Conservation (phyloP, 495 filamentous ascomycete genomes). For the Penicillium herquei region DNA sequence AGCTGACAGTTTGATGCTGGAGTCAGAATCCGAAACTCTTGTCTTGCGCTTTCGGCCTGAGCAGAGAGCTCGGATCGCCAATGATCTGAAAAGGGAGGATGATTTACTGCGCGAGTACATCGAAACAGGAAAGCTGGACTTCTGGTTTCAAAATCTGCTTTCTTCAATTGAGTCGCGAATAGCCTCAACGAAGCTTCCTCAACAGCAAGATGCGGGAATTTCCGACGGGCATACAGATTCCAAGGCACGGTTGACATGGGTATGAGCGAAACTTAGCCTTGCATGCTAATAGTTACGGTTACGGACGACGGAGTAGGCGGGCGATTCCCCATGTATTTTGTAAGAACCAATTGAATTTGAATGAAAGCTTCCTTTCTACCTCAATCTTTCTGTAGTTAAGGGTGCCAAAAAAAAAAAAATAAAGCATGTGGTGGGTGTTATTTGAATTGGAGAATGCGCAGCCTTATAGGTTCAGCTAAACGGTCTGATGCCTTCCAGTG, state of each 20-base stretch:
- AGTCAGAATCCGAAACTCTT: slow-evolving; percentile 51
- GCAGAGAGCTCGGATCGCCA: slow-evolving; percentile 47
- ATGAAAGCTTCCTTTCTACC: neutral
- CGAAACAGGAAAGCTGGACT: slow-evolving; percentile 57
- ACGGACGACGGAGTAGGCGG: neutral
- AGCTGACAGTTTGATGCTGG: slow-evolving; percentile 45
- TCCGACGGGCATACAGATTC: neutral
- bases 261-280: neutral
- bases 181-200: neutral
- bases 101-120: slow-evolving; percentile 48
- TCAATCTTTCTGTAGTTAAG: neutral
- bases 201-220: neutral
- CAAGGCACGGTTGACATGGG: neutral
- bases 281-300: neutral
- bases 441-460: too few relatives aligned
- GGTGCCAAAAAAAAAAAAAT: neutral
- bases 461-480: too few relatives aligned
- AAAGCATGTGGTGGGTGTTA: neutral
- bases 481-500: too few relatives aligned
- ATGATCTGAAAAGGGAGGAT: slow-evolving; percentile 57
- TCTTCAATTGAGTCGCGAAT: slow-evolving; percentile 20
- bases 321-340: neutral
- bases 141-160: slow-evolving; percentile 57
- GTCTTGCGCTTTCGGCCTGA: slow-evolving; percentile 54
- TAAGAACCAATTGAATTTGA: neutral